Conservation (phyloP, 345 rosid genomes). For the Hypericum perforatum region DNA sequence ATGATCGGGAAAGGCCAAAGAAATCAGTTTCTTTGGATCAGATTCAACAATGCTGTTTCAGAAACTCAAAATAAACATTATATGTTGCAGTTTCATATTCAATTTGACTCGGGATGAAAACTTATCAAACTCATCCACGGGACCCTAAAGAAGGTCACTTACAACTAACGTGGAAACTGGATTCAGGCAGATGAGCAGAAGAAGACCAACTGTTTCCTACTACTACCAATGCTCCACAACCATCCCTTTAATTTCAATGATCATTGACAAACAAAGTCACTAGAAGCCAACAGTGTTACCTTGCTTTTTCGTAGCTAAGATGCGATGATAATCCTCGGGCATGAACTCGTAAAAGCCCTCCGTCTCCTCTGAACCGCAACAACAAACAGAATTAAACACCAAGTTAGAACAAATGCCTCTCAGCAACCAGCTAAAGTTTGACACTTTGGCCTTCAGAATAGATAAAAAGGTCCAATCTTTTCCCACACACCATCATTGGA, state of each 20-base stretch:
- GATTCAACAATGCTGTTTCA: too few species aligned
- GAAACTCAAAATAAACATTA: too few species aligned
- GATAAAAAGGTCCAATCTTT: neutral
- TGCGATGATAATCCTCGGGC: constrained; percentile 57
- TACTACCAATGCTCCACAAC: too few species aligned
- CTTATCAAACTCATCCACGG: neutral
- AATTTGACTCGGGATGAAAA: too few species aligned
- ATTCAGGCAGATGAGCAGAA: neutral
- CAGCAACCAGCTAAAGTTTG: constrained; percentile 1
- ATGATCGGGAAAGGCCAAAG: neutral
- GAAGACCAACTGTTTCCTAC: neutral
- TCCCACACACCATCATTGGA: constrained; percentile 30
- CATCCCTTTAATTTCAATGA: too few species aligned
- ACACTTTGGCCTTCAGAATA: neutral
- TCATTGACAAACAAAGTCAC: neutral
- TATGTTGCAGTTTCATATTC: too few species aligned
- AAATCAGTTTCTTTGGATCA: too few species aligned
- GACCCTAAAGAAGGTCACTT: neutral
- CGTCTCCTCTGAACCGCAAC: constrained; percentile 40
- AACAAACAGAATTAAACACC: constrained; percentile 3
- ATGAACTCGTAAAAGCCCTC: constrained; percentile 90
- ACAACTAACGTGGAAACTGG: neutral
- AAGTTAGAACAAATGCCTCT: neutral
- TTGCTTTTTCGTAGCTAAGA: constrained; percentile 49
- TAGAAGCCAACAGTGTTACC: constrained; percentile 30